Base-by-base conservation (phyloP, 176 grass and related monocot genomes). In the Aegilops umbellulata region DNA sequence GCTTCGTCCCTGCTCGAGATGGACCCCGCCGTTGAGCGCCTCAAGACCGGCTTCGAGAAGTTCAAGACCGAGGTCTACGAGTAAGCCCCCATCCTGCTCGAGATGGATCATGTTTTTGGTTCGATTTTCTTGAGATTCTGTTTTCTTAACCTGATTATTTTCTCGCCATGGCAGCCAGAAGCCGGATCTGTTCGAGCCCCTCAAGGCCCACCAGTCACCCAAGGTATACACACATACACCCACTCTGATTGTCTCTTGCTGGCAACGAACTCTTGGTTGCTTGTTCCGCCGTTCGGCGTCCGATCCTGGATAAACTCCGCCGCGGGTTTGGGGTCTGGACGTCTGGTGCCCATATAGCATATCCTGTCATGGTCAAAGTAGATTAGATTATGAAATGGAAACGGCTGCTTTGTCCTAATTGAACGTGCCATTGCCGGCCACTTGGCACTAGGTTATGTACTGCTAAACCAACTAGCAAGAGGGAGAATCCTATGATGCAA, bases 1-100 rank as follows among this genome's bases (percentile, higher is more conserved):
- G 16, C n/a, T 65, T 49, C 35, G 3, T 57, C 4, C 11, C 19
- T 84, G 47, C 76, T 24, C 23, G 85, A 97, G 95, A 93, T 93
- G 91, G 96, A 98, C 61, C 30, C 90, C 44, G 44, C 90, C 26
- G 58, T 98, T 0, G 88, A 90, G 79, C 86, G 97, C 79, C 47
- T 98, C 84, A 80, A 49, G 58, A 85, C 72, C 9, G 97, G 97
- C 62, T 98, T 98, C 79, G 47, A 92, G 26, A 42, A 87, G 67
- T 98, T 98, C 94, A 98, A 98, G 88, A 79, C 74, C 35, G 86
- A 92, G 72, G 51, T 95, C 66, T 98, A 88, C 63, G 94, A 95
- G 97, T 98, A 82, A 17, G 47, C 13, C 7, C 20, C 53, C 53
- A 58, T 58, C n/a, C n/a, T n/a, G n/a, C n/a, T n/a, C n/a, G n/a